Evolutionary conservation across 129 eudicot genomes (phyloP).

Genomic region (Rutidosis leptorrhynchoides): DNA sequence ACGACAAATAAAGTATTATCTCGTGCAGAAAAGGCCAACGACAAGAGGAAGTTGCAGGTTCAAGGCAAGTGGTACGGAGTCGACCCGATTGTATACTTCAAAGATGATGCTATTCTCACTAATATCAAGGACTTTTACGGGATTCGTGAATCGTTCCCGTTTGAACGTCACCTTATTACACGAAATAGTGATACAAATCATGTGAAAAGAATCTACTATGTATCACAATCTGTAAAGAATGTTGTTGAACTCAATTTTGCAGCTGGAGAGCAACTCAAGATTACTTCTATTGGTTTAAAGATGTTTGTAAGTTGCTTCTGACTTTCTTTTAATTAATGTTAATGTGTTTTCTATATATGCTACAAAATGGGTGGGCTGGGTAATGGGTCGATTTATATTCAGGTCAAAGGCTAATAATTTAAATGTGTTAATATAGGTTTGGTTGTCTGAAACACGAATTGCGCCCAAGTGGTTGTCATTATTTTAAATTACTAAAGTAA

Average conservation of each 20-base stretch:
- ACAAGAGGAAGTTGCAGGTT: constrained; percentile 81
- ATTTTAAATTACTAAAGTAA: background rate
- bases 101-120: constrained; percentile 52
- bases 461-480: background rate
- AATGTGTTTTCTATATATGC: no score
- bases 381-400: background rate
- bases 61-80: constrained; percentile 98
- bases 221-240: constrained; percentile 74
- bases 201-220: constrained; percentile 87
- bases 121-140: constrained; percentile 83
- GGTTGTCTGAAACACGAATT: background rate
- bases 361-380: background rate
- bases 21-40: constrained; percentile 45
- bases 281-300: constrained; percentile 93
- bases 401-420: background rate
- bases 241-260: constrained; percentile 76
- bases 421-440: background rate
- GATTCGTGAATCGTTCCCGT: constrained; percentile 69
- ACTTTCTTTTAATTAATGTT: background rate
- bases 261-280: constrained; percentile 91
- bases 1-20: constrained; percentile 28
- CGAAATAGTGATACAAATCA: constrained; percentile 75
- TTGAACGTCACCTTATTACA: constrained; percentile 64
- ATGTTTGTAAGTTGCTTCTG: constrained; percentile 83
- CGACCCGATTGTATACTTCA: constrained; percentile 81